Evolutionary conservation across 148 eudicot species (phyloP).

Genomic region (Chenopodium suecicum): DNA sequence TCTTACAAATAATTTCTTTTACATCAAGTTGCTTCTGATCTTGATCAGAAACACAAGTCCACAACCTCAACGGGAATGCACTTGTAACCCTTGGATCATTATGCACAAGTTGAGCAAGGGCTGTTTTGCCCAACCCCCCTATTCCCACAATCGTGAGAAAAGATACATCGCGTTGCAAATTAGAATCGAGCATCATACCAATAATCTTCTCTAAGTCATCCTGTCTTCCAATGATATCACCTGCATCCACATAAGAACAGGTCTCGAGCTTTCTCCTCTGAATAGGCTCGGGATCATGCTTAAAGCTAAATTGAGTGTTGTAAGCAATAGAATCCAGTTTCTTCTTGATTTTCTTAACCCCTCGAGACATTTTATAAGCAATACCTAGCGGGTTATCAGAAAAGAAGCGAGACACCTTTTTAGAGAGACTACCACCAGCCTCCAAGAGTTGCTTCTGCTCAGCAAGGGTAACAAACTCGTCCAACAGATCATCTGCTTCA

Average conservation of each 20-base stretch:
- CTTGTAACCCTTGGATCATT: constrained; percentile 14
- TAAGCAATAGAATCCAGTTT: not conserved
- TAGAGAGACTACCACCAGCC: not conserved
- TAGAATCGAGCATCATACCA: constrained; percentile 13
- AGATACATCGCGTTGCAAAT: not conserved
- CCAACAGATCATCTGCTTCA: not conserved
- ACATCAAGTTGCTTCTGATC: not conserved
- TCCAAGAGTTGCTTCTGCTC: not conserved
- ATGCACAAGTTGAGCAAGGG: constrained; percentile 30
- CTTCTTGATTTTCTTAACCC: not conserved
- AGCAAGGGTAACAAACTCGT: not conserved
- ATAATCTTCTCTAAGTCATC: constrained; percentile 26
- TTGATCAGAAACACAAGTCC: constrained; percentile 22
- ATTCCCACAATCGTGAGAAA: constrained; percentile 31
- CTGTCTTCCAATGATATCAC: constrained; percentile 23
- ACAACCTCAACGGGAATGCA: constrained; percentile 8
- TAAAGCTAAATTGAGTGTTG: not conserved
- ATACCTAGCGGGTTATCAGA: not conserved
- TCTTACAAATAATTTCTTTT: not conserved
- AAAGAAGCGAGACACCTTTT: too few species aligned
- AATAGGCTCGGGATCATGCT: not conserved
- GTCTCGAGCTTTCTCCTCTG: not conserved
- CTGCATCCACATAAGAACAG: not conserved
- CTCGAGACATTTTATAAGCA: not conserved
- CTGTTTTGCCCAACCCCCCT: constrained; percentile 37